A percentile compares a stretch with the other conserved stretches of the same genome.
Conservation (phyloP, 2,329 filamentous ascomycete species). For the Fusarium veterinarium region DNA sequence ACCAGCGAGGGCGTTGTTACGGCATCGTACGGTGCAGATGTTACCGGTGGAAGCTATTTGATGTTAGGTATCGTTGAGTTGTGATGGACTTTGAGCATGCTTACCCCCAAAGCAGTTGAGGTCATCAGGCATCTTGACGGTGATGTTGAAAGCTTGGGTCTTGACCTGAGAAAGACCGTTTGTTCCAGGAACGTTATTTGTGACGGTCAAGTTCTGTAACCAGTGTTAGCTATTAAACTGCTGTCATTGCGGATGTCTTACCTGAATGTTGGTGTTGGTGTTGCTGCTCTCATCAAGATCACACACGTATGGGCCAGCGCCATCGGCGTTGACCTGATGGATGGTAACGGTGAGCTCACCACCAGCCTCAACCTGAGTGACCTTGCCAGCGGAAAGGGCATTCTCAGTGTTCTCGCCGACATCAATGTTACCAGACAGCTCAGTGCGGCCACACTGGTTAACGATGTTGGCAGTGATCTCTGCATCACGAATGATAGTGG, state of each 20-base stretch:
- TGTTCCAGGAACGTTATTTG: conserved; percentile 68
- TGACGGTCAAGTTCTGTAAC: conserved; percentile 57
- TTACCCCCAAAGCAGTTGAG: conserved; percentile 63
- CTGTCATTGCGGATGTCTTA: too few relatives aligned
- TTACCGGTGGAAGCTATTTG: conserved; percentile 64
- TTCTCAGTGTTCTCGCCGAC: conserved; percentile 67
- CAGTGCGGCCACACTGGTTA: conserved; percentile 72
- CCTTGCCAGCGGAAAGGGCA: conserved; percentile 56
- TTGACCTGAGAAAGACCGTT: conserved; percentile 69
- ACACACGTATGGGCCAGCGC: conserved; percentile 68
- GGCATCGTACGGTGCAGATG: conserved; percentile 68
- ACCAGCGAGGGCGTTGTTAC: conserved; percentile 67
- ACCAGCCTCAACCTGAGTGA: conserved; percentile 63
- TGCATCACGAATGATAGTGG: conserved; percentile 71
- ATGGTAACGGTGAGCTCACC: conserved; percentile 66
- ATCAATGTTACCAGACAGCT: conserved; percentile 71
- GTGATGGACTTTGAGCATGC: background rate
- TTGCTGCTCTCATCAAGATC: conserved; percentile 63
- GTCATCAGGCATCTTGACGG: conserved; percentile 62
- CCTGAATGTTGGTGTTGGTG: conserved; percentile 41
- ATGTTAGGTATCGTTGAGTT: background rate
- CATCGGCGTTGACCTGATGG: conserved; percentile 75
- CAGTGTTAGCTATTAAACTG: too few relatives aligned
- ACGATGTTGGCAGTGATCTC: conserved; percentile 64
- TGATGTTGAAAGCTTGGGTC: conserved; percentile 66